A percentile compares a stretch with the other conserved stretches of the same genome.
These are phyloP conservation scores for Penicillium sp. DNA, from an alignment of 2,329 filamentous ascomycete genomes.

Conservation along the genomic window DNA sequence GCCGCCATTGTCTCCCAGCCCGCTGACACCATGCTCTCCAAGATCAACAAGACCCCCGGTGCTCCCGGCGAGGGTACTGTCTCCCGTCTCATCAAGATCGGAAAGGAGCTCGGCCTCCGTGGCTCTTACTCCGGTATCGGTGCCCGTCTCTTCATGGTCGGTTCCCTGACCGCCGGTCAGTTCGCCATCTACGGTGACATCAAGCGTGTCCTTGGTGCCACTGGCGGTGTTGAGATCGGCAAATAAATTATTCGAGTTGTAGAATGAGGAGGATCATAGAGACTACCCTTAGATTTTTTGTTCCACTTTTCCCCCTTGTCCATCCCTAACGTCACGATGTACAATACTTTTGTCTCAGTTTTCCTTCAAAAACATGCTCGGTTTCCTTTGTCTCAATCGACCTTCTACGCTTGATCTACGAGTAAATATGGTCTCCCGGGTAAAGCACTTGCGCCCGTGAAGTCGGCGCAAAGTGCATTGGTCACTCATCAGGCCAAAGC, in stretches of 20 bases:
- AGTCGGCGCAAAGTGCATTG: neutral
- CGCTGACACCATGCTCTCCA: constrained; percentile 90
- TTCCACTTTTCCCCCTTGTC: constrained; percentile 26
- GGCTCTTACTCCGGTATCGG: constrained; percentile 81
- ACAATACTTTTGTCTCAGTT: constrained; percentile 34
- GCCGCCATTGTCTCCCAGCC: constrained; percentile 86
- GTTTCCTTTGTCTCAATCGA: constrained; percentile 23
- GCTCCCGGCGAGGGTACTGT: constrained; percentile 81
- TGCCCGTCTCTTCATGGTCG: constrained; percentile 59
- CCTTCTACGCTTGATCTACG: no score
- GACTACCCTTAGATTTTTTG: constrained; percentile 31
- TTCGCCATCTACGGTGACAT: constrained; percentile 86
- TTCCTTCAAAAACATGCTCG: constrained; percentile 28
- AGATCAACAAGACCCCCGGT: constrained; percentile 96
- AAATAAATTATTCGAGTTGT: constrained; percentile 43
- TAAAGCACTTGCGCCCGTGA: neutral
- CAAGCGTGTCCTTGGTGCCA: constrained; percentile 71
- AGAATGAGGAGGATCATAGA: constrained; percentile 30
- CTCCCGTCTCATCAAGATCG: constrained; percentile 83
- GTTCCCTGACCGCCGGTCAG: constrained; percentile 76
- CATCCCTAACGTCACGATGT: constrained; percentile 32
- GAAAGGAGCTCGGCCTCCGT: constrained; percentile 77
- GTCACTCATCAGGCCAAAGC: neutral
- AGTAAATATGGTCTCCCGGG: neutral
- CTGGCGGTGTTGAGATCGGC: constrained; percentile 73